Base-by-base conservation (phyloP, 805 yeast species). In the Cyberlindnera veronae region DNA sequence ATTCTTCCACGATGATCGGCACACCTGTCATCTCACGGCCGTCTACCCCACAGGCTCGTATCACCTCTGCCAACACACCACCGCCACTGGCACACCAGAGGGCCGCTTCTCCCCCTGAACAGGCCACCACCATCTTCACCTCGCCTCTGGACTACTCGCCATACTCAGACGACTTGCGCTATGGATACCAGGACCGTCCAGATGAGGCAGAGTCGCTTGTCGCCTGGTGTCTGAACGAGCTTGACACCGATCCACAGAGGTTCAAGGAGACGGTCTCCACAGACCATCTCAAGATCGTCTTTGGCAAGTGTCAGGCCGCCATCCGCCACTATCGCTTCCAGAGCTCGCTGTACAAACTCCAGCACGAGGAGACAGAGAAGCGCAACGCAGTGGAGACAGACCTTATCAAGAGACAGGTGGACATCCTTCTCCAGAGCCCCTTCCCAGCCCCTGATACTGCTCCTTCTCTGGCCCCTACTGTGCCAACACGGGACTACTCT, bases 261-360 rank as follows among this genome's bases (percentile, higher is more conserved):
- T 31, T 39, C 22, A 13, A 27, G 11, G 26, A 32, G 20, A 15
- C 29, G 10, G 9, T 42, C 9, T 18, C 43, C 11, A 27, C 43
- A 7, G 29, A 12, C 3, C 36, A 32, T 5, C 36, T 42, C 16
- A 35, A 32, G 35, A 20, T 13, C 14, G 43, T 29, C 5, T 31
- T 42, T 13, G 33, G 24, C 28, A 42, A 42, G 39, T 51, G 53
- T 26, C 42, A 51, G 20, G 23, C 36, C 5, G 41, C 48, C 2
- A 31, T 54, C 23, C 39, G 45, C 21, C 55, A 54, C 32, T 48
- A 45, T 29, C 47, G 48, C n/a, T 37, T 54, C 31, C 57, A 53
- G 32, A 49, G 45, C 22, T 34, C 48, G 3, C 38, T 54, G 12
- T 31, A 43, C 23, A 49, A 39, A 37, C 48, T 54, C 24, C 53